Base-by-base conservation (phyloP, 2,329 filamentous ascomycete genomes). In the Colletotrichum theobromicola region DNA sequence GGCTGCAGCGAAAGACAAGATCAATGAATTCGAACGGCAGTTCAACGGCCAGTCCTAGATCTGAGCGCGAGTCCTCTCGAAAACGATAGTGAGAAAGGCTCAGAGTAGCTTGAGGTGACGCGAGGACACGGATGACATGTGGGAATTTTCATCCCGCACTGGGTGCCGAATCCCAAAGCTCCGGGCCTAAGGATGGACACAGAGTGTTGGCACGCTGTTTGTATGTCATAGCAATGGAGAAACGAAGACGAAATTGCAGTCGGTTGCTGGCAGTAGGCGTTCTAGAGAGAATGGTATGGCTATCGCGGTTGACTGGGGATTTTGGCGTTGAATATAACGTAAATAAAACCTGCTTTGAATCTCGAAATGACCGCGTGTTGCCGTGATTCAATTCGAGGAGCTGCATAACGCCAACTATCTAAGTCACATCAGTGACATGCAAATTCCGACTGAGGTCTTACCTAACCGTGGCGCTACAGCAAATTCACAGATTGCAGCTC, bases 121-220 rank as follows among this genome's bases (percentile, higher is more conserved):
- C 2, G 5, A 9, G n/a, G 37, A 42, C 16, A 3, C 18, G n/a
- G n/a, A n/a, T n/a, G n/a, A n/a, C n/a, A n/a, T n/a, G n/a, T n/a
- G n/a, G n/a, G n/a, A n/a, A n/a, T n/a, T n/a, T n/a, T 9, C 2
- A n/a, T 37, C 0, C 7, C 8, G 2, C 7, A 4, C 16, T 9
- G 16, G 35, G 7, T 37, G 0, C 5, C 7, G 4, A 18, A 2
- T 8, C 0, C 18, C 16, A 37, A 9, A 7, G 7, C 35, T 2
- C 1, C 16, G 4, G 4, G 2, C 35, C 7, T 9, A 12, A 18
- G n/a, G 8, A 42, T n/a, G 18, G 13, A 42, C 9, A 42, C 37
- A 0, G 6, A 5, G 0, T 10, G 3, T 42, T 8, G 18, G 16
- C 8, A 42, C 10, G 4, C 2, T 8, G 1, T 42, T 32, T 10